phyloP scores from a whole-genome alignment of 2,329 filamentous ascomycete genomes.

The Scytalidium sp. region DNA sequence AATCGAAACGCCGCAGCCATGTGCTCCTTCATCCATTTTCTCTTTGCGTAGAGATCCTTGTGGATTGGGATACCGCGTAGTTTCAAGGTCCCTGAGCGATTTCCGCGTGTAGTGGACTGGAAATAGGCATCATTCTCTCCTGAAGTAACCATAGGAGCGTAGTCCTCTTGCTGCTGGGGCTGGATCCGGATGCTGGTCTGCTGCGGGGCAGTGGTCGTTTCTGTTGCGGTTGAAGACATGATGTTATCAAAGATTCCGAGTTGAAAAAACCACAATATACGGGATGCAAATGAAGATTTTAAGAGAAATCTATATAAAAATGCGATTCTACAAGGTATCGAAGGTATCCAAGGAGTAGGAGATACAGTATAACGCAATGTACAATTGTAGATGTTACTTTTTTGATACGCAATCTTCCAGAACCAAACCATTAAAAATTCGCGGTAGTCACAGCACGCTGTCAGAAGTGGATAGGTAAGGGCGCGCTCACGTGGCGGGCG shows the following conservation, averaged over 20 bases:
- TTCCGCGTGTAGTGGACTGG: neutral
- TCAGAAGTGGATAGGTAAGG: no score
- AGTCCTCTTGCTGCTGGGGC: neutral
- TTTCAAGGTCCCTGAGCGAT: neutral
- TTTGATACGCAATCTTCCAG: no score
- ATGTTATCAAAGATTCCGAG: neutral
- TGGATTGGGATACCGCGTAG: constrained; percentile 11
- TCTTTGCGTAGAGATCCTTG: constrained; percentile 19
- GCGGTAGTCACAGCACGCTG: no score
- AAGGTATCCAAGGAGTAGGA: no score
- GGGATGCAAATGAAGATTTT: no score
- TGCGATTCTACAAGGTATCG: no score
- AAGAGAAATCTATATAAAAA: no score
- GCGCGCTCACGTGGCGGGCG: no score
- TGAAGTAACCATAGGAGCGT: neutral
- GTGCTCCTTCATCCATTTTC: constrained; percentile 38
- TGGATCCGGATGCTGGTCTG: neutral
- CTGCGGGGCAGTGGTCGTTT: neutral
- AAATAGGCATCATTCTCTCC: neutral
- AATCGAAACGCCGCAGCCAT: constrained; percentile 40
- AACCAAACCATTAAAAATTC: no score
- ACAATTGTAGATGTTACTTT: no score
- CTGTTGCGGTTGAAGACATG: neutral
- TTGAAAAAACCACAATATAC: no score
- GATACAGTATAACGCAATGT: no score